Evolutionary conservation across 2,329 filamentous ascomycete genomes (phyloP).

Genomic region (Amauroascus niger): DNA sequence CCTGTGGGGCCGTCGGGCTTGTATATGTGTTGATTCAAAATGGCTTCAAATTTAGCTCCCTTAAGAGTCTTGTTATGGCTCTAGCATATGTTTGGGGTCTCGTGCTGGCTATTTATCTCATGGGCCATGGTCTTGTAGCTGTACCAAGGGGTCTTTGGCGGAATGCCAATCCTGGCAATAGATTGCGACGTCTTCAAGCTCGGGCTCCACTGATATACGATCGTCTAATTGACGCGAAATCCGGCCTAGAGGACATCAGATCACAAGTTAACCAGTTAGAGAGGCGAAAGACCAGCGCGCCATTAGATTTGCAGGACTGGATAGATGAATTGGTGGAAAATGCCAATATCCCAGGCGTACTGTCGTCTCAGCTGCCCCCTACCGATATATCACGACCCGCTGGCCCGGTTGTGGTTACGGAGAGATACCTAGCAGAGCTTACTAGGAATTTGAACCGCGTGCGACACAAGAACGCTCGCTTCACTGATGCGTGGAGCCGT

Average conservation of each 20-base stretch:
- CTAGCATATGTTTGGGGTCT: conserved; percentile 91
- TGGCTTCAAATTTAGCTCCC: conserved; percentile 58
- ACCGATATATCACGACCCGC: conserved; percentile 33
- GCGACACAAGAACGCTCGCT: conserved; percentile 71
- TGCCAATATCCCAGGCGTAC: conserved; percentile 56
- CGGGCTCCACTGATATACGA: conserved; percentile 77
- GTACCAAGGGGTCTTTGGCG: conserved; percentile 74
- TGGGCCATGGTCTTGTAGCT: conserved; percentile 92
- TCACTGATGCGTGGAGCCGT: conserved; percentile 74
- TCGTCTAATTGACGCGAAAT: conserved; percentile 72
- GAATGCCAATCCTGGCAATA: conserved; percentile 64
- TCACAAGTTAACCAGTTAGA: conserved; percentile 68
- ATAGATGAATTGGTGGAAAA: conserved; percentile 86
- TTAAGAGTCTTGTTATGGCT: conserved; percentile 85
- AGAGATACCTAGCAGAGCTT: conserved; percentile 83
- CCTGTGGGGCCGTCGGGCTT: conserved; percentile 59
- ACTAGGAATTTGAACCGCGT: conserved; percentile 73
- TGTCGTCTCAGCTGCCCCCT: conserved; percentile 33
- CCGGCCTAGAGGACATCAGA: conserved; percentile 71
- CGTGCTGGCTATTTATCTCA: conserved; percentile 84
- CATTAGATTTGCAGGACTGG: conserved; percentile 75
- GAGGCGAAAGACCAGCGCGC: conserved; percentile 68
- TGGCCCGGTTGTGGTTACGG: conserved; percentile 76
- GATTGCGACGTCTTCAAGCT: conserved; percentile 64
- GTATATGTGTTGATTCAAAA: conserved; percentile 76